Base-by-base conservation (phyloP, 169 alveolate species). In the Eimeria nieschulzi region DNA sequence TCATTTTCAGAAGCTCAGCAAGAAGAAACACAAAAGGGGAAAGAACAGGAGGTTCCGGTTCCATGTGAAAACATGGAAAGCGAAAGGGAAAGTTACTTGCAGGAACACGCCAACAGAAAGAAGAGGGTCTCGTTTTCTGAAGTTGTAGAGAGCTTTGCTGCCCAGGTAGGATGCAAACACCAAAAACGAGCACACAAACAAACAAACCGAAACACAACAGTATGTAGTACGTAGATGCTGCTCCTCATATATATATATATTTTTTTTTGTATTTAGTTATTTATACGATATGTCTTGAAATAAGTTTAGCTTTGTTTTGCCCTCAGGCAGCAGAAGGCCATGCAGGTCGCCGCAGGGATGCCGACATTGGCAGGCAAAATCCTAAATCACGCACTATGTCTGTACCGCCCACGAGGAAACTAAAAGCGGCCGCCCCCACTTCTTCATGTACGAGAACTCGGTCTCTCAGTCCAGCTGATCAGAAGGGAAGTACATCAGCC, bases 71-170 rank as follows among this genome's bases (percentile, higher is more conserved):
- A n/a, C 17, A n/a, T 9, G 68, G 46, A 33, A 33, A 33, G 46
- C 46, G 46, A 33, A 33, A 33, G 46, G 46, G 46, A 33, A 33
- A 33, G 46, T 33, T 33, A 33, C 46, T 33, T 33, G 46, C 46
- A 33, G 46, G 46, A 33, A 33, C 0, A 33, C 46, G 46, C 46
- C 46, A 33, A 23, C 46, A 66, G 76, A 66, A 66, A 21, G 39
- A 66, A 66, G 76, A 66, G 76, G 17, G 76, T 66, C 46, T 66
- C 76, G 9, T 66, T 66, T 21, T 66, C 76, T n/a, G 76, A 66
- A 23, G 76, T 66, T 19, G 76, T 66, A 9, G 76, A 66, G 26
- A 66, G 76, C 39, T 66, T n/a, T 23, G 10, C 39, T 9, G 12
- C 12, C 39, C 76, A 66, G 26, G 76, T 66, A 23, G 2, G 68